Percentiles rank a stretch among this genome's conserved stretches.
These are phyloP conservation scores for Pyronema domesticum DNA, from an alignment of 495 filamentous ascomycete genomes.

Conservation along the genomic window DNA sequence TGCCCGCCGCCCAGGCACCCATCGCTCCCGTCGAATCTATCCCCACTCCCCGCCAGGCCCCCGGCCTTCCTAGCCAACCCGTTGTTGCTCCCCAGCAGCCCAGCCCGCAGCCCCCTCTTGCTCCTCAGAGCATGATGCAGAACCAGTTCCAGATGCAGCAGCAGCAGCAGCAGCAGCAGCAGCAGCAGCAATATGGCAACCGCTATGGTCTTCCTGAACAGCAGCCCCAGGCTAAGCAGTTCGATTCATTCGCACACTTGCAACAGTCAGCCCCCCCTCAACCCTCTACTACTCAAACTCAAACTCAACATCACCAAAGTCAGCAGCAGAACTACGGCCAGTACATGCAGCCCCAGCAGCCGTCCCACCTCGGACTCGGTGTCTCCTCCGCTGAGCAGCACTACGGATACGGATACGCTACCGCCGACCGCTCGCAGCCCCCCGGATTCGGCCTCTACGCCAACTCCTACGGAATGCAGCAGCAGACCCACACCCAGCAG, in stretches of 20 bases:
- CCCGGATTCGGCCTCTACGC: conserved; percentile 39
- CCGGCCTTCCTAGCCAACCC: conserved; percentile 48
- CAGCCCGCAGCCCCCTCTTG: conserved; percentile 28
- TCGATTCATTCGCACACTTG: conserved; percentile 74
- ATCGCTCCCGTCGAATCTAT: conserved; percentile 39
- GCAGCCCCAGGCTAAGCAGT: conserved; percentile 50
- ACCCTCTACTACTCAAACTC: conserved; percentile 39
- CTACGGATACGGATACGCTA: conserved; percentile 67
- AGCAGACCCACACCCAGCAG: conserved; percentile 41
- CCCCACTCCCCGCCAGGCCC: conserved; percentile 47
- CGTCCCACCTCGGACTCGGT: conserved; percentile 37
- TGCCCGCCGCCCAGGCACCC: conserved; percentile 30
- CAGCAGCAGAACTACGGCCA: conserved; percentile 51
- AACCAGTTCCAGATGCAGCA: not conserved
- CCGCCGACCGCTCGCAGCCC: conserved; percentile 29
- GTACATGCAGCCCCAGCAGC: conserved; percentile 74
- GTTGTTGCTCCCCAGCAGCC: conserved; percentile 29
- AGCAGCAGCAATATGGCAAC: conserved; percentile 37
- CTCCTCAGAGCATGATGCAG: conserved; percentile 30
- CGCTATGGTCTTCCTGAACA: conserved; percentile 46
- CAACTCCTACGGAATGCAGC: conserved; percentile 41
- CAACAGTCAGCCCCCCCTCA: conserved; percentile 27
- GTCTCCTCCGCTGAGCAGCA: conserved; percentile 42
- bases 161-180: conserved; percentile 24
- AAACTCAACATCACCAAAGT: conserved; percentile 35